Percentiles rank a stretch among this genome's conserved stretches.
phyloP scores from a whole-genome alignment of 495 filamentous ascomycete species.

The Clohesyomyces aquaticus region DNA sequence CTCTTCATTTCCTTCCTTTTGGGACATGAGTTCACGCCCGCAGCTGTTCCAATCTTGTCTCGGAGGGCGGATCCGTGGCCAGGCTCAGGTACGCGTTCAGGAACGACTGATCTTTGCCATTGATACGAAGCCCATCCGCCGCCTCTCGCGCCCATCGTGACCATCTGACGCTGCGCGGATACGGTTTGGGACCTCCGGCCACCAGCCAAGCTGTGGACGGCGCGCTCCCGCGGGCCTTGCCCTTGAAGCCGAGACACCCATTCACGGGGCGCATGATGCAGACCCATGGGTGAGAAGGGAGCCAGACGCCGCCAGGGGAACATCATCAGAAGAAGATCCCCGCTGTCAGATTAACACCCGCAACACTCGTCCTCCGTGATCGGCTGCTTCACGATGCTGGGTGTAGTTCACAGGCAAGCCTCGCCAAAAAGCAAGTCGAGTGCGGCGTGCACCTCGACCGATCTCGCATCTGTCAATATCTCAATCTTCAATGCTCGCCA shows the following conservation, averaged over 20 bases:
- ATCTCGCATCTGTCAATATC: background rate
- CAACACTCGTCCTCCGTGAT: background rate
- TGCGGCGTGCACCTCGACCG: background rate
- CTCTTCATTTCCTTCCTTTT: background rate
- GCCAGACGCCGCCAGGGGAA: background rate
- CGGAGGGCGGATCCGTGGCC: background rate
- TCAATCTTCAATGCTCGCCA: background rate
- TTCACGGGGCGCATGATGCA: constrained; percentile 24
- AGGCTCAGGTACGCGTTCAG: background rate
- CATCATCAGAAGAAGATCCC: background rate
- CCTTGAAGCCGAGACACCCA: constrained; percentile 13
- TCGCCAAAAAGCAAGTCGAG: background rate
- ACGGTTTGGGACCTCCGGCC: background rate
- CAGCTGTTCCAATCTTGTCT: background rate
- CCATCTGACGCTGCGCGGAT: background rate
- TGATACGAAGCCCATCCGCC: too few relatives aligned
- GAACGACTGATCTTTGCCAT: background rate
- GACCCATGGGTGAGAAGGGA: background rate
- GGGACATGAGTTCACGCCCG: background rate
- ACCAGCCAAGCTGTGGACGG: background rate
- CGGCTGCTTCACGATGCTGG: background rate
- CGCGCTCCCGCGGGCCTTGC: constrained; percentile 15
- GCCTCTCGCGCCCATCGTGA: background rate
- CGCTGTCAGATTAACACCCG: background rate
- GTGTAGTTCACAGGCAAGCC: background rate